Conservation (phyloP, 2,329 filamentous ascomycete genomes). For the Phaeomoniella chlamydospora region DNA sequence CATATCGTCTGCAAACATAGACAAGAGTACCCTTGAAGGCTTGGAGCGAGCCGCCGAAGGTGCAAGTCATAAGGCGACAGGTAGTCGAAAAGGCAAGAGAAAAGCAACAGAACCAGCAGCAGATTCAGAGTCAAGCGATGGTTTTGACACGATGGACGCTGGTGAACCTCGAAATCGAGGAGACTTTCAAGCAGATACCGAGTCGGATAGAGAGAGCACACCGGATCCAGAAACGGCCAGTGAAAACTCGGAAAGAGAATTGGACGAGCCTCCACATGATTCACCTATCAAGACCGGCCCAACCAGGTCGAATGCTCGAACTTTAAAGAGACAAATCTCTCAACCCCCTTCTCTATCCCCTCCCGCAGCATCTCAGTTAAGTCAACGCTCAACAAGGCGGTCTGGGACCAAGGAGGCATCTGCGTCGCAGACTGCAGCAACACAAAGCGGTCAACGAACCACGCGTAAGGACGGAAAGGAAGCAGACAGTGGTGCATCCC, state of each 20-base stretch:
- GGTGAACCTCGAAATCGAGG: slow-evolving; percentile 1
- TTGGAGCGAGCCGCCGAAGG: slow-evolving; percentile 14
- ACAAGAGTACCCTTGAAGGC: slow-evolving; percentile 18
- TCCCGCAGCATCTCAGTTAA: background rate
- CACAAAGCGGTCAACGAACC: background rate
- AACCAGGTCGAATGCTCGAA: too few species aligned
- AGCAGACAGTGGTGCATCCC: slow-evolving; percentile 1
- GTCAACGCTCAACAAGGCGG: background rate
- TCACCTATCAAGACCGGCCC: slow-evolving; percentile 6
- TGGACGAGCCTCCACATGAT: slow-evolving; percentile 16
- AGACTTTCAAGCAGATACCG: slow-evolving; percentile 2
- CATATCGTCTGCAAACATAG: slow-evolving; percentile 32
- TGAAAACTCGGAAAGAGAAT: slow-evolving; percentile 18
- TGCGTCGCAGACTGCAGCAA: background rate
- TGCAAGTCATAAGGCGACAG: slow-evolving; percentile 12
- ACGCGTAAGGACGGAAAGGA: background rate
- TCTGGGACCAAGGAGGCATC: slow-evolving; percentile 4
- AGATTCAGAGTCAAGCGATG: slow-evolving; percentile 17
- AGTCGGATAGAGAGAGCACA: slow-evolving; percentile 13
- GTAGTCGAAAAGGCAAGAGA: slow-evolving; percentile 7
- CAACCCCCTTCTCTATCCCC: background rate
- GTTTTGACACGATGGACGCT: slow-evolving; percentile 21
- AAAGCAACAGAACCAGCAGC: slow-evolving; percentile 5
- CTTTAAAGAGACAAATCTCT: background rate
- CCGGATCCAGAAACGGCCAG: slow-evolving; percentile 15